phyloP scores from a whole-genome alignment of 441 rosid species.

The Erodium moschatum region DNA sequence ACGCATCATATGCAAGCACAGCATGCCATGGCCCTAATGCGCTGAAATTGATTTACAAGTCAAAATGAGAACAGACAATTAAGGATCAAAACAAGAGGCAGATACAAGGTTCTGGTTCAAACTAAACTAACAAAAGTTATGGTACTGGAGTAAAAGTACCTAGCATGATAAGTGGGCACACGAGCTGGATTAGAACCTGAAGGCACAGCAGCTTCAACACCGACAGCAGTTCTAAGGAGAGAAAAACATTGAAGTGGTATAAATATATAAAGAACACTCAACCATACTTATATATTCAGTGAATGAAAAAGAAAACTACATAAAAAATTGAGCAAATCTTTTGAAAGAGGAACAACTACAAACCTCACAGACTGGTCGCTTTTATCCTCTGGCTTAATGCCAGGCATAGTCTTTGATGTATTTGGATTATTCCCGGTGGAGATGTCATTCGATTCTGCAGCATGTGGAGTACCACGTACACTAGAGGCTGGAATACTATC shows the following conservation, averaged over 20 bases:
- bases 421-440: conserved; percentile 17
- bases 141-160: conserved; percentile 32
- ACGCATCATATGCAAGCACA: conserved; percentile 91
- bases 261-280: neutral
- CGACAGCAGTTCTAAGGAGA: conserved; percentile 39
- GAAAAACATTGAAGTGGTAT: conserved; percentile 12
- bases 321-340: neutral
- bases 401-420: conserved; percentile 23
- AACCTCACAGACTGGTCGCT: conserved; percentile 53
- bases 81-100: conserved; percentile 13
- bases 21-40: conserved; percentile 97
- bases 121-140: conserved; percentile 13
- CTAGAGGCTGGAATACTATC: conserved; percentile 34
- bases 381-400: conserved; percentile 31
- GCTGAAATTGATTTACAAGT: conserved; percentile 35
- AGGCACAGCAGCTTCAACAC: conserved; percentile 45
- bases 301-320: neutral
- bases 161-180: conserved; percentile 86
- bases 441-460: conserved; percentile 22
- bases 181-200: conserved; percentile 61
- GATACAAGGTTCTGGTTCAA: conserved; percentile 6
- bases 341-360: conserved; percentile 11
- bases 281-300: neutral
- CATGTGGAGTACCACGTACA: conserved; percentile 21
- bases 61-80: conserved; percentile 12